These are phyloP conservation scores for Aphanomyces cochlioides DNA, from an alignment of 352 stramenopile genomes.

Conservation along the genomic window DNA sequence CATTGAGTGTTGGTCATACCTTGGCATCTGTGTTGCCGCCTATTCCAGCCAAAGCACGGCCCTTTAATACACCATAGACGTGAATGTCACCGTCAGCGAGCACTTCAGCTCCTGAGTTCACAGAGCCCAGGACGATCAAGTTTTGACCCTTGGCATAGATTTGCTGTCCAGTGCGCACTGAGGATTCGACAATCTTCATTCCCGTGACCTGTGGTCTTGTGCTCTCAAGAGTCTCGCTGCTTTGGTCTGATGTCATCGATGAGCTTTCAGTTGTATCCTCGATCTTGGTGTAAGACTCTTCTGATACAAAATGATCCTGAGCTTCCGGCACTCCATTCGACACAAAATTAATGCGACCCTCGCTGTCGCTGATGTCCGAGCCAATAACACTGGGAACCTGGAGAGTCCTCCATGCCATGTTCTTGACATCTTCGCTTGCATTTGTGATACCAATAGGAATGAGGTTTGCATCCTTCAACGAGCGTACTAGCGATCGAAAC, in stretches of 20 bases:
- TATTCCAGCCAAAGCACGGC: constrained; percentile 80
- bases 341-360: background rate
- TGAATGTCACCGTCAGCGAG: constrained; percentile 83
- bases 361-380: constrained; percentile 43
- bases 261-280: background rate
- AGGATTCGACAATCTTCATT: constrained; percentile 60
- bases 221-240: too few species aligned
- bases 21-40: constrained; percentile 61
- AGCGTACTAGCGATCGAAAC: constrained; percentile 11
- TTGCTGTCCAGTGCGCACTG: constrained; percentile 84
- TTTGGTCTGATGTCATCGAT: too few species aligned
- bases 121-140: constrained; percentile 78
- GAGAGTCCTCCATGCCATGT: constrained; percentile 42
- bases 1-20: constrained; percentile 47
- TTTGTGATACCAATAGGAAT: constrained; percentile 76
- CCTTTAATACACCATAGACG: constrained; percentile 76
- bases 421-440: constrained; percentile 81
- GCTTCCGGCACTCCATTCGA: background rate
- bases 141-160: constrained; percentile 78
- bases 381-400: constrained; percentile 75
- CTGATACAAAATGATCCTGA: background rate
- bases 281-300: background rate
- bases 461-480: constrained; percentile 29
- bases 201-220: background rate
- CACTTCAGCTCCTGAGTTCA: constrained; percentile 85